Conservation (phyloP, 768 basidiomycete genomes). For the Tricholoma terreum region DNA sequence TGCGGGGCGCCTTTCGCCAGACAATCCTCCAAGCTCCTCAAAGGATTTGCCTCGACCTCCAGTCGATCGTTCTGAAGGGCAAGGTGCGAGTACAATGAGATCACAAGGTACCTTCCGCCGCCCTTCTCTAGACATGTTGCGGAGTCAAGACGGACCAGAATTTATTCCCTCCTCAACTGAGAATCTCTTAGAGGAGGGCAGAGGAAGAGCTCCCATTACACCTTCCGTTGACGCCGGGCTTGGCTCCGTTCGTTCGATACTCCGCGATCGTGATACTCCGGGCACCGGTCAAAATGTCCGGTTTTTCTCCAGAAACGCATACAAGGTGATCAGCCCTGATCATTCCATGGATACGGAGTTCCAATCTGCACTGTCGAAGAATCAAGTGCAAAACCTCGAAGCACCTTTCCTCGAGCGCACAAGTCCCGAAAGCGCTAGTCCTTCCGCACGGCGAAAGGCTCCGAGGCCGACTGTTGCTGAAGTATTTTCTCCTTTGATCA, state of each 20-base stretch:
- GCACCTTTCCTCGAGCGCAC: slow-evolving; percentile 31
- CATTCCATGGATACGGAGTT: slow-evolving; percentile 45
- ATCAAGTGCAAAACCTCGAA: slow-evolving; percentile 17
- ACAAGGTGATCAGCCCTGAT: slow-evolving; percentile 64
- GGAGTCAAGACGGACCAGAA: slow-evolving; percentile 18
- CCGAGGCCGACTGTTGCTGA: slow-evolving; percentile 45
- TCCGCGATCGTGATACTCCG: slow-evolving; percentile 67
- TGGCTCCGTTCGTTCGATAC: slow-evolving; percentile 67
- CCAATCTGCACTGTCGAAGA: slow-evolving; percentile 25
- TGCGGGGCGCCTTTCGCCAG: slow-evolving; percentile 13
- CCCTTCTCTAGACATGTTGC: slow-evolving; percentile 40
- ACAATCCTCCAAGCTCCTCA: slow-evolving; percentile 25
- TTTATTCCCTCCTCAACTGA: slow-evolving; percentile 3
- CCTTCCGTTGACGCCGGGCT: slow-evolving; percentile 33
- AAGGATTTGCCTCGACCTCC: slow-evolving; percentile 30
- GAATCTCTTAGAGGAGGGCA: slow-evolving; percentile 7
- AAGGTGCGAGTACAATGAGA: slow-evolving; percentile 7
- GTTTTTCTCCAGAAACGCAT: slow-evolving; percentile 71
- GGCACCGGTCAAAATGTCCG: slow-evolving; percentile 79
- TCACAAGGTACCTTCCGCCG: slow-evolving; percentile 23
- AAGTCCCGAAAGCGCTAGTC: slow-evolving; percentile 25
- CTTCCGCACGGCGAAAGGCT: slow-evolving; percentile 29
- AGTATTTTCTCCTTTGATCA: slow-evolving; percentile 45
- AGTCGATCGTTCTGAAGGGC: slow-evolving; percentile 1
- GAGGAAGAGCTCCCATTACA: slow-evolving; percentile 27